Percentiles rank a stretch among this genome's conserved stretches.
phyloP scores from a whole-genome alignment of 345 rosid species.

The Lepidium africanum region DNA sequence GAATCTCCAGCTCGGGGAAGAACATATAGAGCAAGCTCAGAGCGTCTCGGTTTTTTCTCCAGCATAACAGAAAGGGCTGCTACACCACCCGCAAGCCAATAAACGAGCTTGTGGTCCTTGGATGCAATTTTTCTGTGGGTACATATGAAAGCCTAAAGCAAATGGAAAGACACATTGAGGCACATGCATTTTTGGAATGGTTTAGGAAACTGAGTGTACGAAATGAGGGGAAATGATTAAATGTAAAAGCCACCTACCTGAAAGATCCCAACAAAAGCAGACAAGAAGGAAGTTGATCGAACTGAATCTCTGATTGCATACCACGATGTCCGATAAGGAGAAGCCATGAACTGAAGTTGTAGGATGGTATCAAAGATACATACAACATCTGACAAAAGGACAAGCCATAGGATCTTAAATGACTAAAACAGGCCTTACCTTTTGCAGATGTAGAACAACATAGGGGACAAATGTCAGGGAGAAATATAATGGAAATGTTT shows the following conservation, averaged over 20 bases:
- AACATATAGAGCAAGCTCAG: constrained; percentile 94
- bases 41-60: constrained; percentile 89
- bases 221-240: neutral
- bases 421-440: constrained; percentile 37
- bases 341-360: constrained; percentile 67
- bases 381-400: neutral
- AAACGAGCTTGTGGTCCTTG: constrained; percentile 90
- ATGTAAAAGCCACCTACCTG: constrained; percentile 48
- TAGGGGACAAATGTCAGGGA: constrained; percentile 97
- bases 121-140: constrained; percentile 75
- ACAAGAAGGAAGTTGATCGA: constrained; percentile 87
- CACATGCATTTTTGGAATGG: neutral
- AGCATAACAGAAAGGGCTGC: constrained; percentile 89
- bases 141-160: constrained; percentile 77
- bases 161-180: constrained; percentile 3
- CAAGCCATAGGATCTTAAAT: neutral
- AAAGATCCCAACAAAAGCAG: constrained; percentile 97
- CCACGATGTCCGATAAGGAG: constrained; percentile 87
- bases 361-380: constrained; percentile 13
- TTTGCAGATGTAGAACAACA: constrained; percentile 86
- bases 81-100: constrained; percentile 85
- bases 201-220: constrained; percentile 8
- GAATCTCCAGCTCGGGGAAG: constrained; percentile 98
- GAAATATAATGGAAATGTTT: constrained; percentile 94
- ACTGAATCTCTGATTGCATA: constrained; percentile 79